Percentiles rank a stretch among this genome's conserved stretches.
Evolutionary conservation across 2,329 filamentous ascomycete genomes (phyloP).

Genomic region (Westerdykella sp.): DNA sequence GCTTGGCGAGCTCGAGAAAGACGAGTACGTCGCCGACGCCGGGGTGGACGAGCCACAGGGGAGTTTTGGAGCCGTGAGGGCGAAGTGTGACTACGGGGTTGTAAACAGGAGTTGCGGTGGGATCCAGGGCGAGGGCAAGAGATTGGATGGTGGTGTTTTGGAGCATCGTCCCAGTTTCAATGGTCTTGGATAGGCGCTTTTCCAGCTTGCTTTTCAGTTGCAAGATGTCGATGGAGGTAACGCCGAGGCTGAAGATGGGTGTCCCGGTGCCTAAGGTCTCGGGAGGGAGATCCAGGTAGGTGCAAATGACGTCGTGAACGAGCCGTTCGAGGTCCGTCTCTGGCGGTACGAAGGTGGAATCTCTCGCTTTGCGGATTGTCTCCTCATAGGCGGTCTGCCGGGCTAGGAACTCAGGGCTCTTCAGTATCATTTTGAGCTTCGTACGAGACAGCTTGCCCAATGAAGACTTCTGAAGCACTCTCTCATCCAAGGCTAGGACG

Average conservation of each 20-base stretch:
- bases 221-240: constrained; percentile 40
- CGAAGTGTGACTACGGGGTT: constrained; percentile 12
- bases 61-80: constrained; percentile 13
- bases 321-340: constrained; percentile 3
- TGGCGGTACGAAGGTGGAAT: neutral
- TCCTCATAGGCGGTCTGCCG: neutral
- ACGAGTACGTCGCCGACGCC: constrained; percentile 37
- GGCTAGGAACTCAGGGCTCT: neutral
- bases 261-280: constrained; percentile 6
- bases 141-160: constrained; percentile 24
- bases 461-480: constrained; percentile 4
- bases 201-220: constrained; percentile 35
- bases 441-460: constrained; percentile 5
- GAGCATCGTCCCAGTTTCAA: constrained; percentile 36
- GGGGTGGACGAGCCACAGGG: constrained; percentile 23
- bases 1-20: constrained; percentile 33
- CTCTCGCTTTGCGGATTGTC: neutral
- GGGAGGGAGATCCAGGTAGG: neutral
- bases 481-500: constrained; percentile 3
- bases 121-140: constrained; percentile 15
- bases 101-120: constrained; percentile 1
- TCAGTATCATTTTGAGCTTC: constrained; percentile 5
- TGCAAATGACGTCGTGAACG: constrained; percentile 1
- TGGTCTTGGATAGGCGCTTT: constrained; percentile 24
- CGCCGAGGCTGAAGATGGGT: constrained; percentile 28